phyloP scores from a whole-genome alignment of 805 yeast genomes.

The Lipomyces starkeyi region DNA sequence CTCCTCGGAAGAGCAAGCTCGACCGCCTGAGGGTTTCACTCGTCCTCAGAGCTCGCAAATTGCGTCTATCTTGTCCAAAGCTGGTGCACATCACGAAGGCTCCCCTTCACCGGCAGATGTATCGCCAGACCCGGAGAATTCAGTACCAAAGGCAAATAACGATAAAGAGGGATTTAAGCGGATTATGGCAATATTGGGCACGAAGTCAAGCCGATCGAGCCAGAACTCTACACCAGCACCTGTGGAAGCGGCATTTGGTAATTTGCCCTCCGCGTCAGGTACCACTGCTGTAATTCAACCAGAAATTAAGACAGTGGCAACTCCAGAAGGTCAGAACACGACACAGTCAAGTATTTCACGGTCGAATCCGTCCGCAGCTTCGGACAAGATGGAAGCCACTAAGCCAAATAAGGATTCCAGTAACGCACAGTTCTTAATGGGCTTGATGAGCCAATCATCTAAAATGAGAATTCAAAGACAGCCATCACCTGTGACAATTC shows the following conservation, averaged over 20 bases:
- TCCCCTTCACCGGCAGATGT: neutral
- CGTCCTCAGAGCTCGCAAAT: neutral
- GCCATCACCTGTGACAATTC: conserved; percentile 5
- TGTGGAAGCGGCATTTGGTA: neutral
- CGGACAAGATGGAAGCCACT: neutral
- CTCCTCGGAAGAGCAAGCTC: neutral
- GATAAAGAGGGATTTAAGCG: conserved; percentile 46
- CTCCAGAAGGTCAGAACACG: neutral
- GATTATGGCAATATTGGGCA: conserved; percentile 44
- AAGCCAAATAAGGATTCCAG: conserved; percentile 4
- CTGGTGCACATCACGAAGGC: neutral
- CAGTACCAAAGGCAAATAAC: conserved; percentile 18
- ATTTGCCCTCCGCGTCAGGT: neutral
- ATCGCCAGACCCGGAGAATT: neutral
- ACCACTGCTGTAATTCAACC: neutral
- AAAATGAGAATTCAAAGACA: conserved; percentile 13
- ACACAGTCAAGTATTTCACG: neutral
- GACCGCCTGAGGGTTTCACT: neutral
- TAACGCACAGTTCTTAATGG: conserved; percentile 30
- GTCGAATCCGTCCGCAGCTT: neutral
- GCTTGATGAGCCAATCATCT: conserved; percentile 30
- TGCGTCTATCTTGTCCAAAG: neutral
- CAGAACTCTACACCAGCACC: conserved; percentile 5
- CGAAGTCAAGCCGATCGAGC: conserved; percentile 13
- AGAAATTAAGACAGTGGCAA: neutral